Conservation (phyloP, 2,329 filamentous ascomycete genomes). For the Colletotrichum tanaceti region DNA sequence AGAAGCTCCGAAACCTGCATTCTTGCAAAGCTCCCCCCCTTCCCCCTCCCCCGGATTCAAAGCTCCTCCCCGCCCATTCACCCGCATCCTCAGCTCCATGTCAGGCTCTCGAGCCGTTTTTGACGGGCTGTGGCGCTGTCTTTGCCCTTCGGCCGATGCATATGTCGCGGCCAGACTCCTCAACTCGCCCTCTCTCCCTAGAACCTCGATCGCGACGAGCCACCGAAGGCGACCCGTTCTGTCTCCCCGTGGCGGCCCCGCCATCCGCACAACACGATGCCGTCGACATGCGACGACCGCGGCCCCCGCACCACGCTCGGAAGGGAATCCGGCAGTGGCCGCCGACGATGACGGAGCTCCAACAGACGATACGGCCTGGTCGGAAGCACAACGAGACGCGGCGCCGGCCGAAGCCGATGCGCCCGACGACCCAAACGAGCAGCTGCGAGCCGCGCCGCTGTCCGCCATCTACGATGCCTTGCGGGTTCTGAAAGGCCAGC, state of each 20-base stretch:
- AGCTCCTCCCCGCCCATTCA: neutral
- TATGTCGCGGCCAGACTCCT: slow-evolving; percentile 50
- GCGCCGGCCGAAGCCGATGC: neutral
- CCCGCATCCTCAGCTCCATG: slow-evolving; percentile 47
- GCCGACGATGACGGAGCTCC: neutral
- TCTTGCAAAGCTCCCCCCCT: neutral
- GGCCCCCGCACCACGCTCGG: neutral
- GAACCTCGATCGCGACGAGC: slow-evolving; percentile 18
- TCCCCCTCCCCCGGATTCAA: too few species aligned
- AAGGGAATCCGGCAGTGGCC: neutral
- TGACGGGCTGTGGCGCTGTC: slow-evolving; percentile 73
- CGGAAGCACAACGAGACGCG: neutral
- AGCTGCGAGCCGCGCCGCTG: slow-evolving; percentile 49
- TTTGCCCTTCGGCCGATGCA: slow-evolving; percentile 68
- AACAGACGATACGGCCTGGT: neutral
- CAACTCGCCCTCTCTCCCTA: slow-evolving; percentile 41
- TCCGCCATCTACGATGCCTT: slow-evolving; percentile 61
- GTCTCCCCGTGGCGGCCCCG: neutral
- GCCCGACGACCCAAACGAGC: slow-evolving; percentile 38
- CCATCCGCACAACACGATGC: slow-evolving; percentile 11
- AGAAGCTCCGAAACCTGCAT: slow-evolving; percentile 18
- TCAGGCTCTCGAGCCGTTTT: slow-evolving; percentile 53
- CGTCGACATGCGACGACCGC: slow-evolving; percentile 24
- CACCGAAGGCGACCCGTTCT: slow-evolving; percentile 16
- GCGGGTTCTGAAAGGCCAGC: slow-evolving; percentile 51